A percentile compares a stretch with the other conserved stretches of the same genome.
phyloP scores from a whole-genome alignment of 768 basidiomycete species.

The Tylopilus vinaceipallidus region DNA sequence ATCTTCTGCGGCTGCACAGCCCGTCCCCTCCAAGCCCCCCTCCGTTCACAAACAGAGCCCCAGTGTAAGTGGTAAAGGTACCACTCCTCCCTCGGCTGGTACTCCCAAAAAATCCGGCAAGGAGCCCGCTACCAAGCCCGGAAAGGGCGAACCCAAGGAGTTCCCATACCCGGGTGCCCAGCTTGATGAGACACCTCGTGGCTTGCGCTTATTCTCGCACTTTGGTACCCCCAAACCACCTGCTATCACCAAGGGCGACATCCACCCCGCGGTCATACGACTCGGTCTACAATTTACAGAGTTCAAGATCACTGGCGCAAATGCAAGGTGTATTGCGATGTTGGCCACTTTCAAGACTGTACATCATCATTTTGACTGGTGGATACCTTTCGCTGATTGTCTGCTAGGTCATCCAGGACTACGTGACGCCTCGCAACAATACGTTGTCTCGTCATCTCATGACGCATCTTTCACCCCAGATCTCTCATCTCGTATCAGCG shows the following conservation, averaged over 20 bases:
- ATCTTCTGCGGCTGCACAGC: conserved; percentile 27
- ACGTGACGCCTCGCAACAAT: conserved; percentile 80
- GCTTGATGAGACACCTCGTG: conserved; percentile 43
- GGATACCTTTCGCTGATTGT: conserved; percentile 4
- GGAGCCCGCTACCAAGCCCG: conserved; percentile 14
- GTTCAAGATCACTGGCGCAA: conserved; percentile 91
- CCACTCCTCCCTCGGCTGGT: conserved; percentile 9
- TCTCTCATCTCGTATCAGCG: conserved; percentile 82
- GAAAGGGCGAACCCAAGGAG: conserved; percentile 29
- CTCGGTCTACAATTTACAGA: conserved; percentile 88
- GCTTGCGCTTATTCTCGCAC: conserved; percentile 83
- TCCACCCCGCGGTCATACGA: conserved; percentile 86
- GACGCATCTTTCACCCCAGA: conserved; percentile 91
- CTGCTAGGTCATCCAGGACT: conserved; percentile 83
- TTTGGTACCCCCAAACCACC: conserved; percentile 70
- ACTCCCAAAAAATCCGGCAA: conserved; percentile 29
- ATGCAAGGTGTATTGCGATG: conserved; percentile 93
- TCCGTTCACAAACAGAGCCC: conserved; percentile 28
- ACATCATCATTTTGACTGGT: conserved; percentile 25
- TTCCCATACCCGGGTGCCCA: conserved; percentile 28
- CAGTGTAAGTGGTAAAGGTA: conserved; percentile 21
- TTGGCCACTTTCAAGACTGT: conserved; percentile 91
- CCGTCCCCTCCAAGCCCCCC: conserved; percentile 24
- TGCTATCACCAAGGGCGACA: conserved; percentile 67
- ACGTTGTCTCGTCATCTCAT: conserved; percentile 89